Base-by-base conservation (phyloP, 2,329 filamentous ascomycete species). In the Fusarium scirpi region DNA sequence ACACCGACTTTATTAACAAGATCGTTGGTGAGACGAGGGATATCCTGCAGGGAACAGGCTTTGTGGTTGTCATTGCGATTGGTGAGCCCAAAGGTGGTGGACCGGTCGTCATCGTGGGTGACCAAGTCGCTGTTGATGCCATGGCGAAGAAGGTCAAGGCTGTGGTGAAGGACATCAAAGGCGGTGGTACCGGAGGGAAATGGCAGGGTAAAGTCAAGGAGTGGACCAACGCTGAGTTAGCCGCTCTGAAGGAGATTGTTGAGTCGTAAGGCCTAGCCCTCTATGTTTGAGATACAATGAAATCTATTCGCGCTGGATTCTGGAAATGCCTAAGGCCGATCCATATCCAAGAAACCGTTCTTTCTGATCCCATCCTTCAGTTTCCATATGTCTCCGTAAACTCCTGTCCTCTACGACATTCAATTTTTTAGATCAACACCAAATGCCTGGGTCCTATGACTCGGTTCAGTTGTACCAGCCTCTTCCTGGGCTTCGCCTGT, bases 171-270 rank as follows among this genome's bases (percentile, higher is more conserved):
- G 72, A 72, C 3, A 65, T 79, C 25, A 79, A 76, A 43, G 77
- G 77, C 0, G 77, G 77, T 0, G 77, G 77, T 7, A 69, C 68
- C 2, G 72, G 74, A 0, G 76, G 74, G 2, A 79, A 76, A 49
- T 79, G 77, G 77, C 77, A 79, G 24, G 77, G 77, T 2, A 79
- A 79, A 30, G 77, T 79, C 0, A 47, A 58, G 4, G 67, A 72
- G 6, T 79, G 77, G 77, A 67, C 70, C 4, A 74, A 69, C 24
- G 67, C 61, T 5, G 68, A 72, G 4, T n/a, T 79, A 27, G 40
- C 69, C 2, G 56, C 65, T 7, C 34, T 79, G 29, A 73, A 73
- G 20, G 61, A 55, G n/a, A 38, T 66, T 5, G 64, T 74, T 13
- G 67, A 74, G 34, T 60, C 48, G 3, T 71, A 65, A 62, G 9